Conservation (phyloP, 2,329 filamentous ascomycete genomes). For the Trichophyton verrucosum region DNA sequence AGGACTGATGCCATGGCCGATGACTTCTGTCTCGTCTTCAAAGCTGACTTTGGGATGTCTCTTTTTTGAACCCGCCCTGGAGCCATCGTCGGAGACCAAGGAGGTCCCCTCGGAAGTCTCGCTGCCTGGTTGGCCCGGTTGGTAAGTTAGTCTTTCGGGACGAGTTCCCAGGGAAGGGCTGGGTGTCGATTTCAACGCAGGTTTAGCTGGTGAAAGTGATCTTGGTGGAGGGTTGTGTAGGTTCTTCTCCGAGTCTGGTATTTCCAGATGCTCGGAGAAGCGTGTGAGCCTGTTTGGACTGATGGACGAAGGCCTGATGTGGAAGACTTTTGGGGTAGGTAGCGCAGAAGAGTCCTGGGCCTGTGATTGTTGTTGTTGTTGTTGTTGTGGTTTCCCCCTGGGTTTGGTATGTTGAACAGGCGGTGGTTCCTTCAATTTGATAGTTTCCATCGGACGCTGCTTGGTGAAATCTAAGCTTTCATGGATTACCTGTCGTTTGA, state of each 20-base stretch:
- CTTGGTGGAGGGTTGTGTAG: conserved; percentile 48
- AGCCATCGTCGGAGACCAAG: conserved; percentile 33
- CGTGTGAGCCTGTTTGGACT: conserved; percentile 33
- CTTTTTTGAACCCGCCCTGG: conserved; percentile 35
- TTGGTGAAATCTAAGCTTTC: neutral
- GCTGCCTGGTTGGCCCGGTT: conserved; percentile 30
- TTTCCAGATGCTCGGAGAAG: conserved; percentile 41
- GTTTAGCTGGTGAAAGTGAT: conserved; percentile 50
- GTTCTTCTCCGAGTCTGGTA: conserved; percentile 36
- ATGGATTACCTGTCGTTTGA: neutral
- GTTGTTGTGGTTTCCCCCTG: neutral
- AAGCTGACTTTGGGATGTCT: conserved; percentile 56
- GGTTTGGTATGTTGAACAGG: neutral
- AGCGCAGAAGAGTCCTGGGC: neutral
- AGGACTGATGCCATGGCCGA: conserved; percentile 34
- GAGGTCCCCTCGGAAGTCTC: conserved; percentile 48
- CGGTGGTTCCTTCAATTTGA: neutral
- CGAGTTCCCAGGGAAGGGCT: conserved; percentile 31
- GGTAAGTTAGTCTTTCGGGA: conserved; percentile 20
- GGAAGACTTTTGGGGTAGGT: neutral
- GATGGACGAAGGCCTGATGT: conserved; percentile 8
- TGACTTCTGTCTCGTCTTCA: conserved; percentile 43
- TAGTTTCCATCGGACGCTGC: neutral
- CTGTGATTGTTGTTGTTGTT: neutral
- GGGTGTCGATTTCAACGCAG: conserved; percentile 40